Percentiles rank a stretch among this genome's conserved stretches.
phyloP scores from a whole-genome alignment of 257 asterid genomes.

The Handroanthus guayacan region DNA sequence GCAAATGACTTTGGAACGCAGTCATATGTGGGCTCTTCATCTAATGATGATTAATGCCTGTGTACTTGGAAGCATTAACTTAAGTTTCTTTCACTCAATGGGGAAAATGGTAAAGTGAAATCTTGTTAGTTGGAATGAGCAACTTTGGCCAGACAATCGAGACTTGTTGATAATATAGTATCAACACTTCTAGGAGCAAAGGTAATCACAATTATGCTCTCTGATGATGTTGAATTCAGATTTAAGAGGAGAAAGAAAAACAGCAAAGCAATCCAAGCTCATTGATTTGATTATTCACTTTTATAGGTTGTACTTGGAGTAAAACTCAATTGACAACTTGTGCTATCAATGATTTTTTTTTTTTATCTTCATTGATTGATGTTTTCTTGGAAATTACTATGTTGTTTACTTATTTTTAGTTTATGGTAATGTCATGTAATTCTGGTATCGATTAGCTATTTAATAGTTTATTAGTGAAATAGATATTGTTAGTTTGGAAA shows the following conservation, averaged over 20 bases:
- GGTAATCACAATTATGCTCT: constrained; percentile 1
- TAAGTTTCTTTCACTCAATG: neutral
- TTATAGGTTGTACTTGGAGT: too few species aligned
- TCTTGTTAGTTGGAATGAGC: constrained; percentile 24
- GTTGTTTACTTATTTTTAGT: too few species aligned
- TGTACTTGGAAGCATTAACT: neutral
- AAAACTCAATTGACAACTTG: too few species aligned
- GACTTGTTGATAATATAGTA: neutral
- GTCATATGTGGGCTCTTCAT: constrained; percentile 60
- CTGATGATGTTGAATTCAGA: constrained; percentile 22
- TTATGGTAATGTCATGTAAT: too few species aligned
- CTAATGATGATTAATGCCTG: constrained; percentile 57
- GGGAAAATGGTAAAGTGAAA: neutral
- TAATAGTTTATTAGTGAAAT: too few species aligned
- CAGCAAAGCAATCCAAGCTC: neutral
- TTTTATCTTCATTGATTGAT: too few species aligned
- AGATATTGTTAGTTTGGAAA: too few species aligned
- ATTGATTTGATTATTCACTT: neutral
- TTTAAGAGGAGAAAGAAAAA: neutral
- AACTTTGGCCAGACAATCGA: neutral
- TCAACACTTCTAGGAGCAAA: neutral
- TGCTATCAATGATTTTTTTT: too few species aligned
- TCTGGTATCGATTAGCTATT: too few species aligned
- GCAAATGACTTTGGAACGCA: constrained; percentile 55
- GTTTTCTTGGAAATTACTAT: too few species aligned